Conservation (phyloP, 768 basidiomycete genomes). For the Macrolepiota albuminosa region DNA sequence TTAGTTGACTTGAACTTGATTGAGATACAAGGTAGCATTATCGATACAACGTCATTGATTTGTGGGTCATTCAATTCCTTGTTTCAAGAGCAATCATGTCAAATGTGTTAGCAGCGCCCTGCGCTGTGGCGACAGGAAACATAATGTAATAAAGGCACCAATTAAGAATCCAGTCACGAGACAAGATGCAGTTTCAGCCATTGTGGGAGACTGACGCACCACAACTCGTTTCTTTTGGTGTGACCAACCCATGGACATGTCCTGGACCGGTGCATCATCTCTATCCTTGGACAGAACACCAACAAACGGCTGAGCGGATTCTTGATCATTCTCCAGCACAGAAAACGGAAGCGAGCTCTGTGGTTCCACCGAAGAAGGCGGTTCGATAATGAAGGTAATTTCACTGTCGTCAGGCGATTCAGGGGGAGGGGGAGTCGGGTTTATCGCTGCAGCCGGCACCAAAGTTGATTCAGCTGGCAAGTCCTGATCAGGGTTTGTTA, state of each 20-base stretch:
- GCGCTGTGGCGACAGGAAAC: constrained; percentile 41
- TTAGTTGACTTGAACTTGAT: background rate
- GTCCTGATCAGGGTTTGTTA: background rate
- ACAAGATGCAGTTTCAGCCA: constrained; percentile 32
- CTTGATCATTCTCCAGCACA: background rate
- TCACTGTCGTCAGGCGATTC: background rate
- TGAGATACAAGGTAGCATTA: background rate
- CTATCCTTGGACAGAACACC: background rate
- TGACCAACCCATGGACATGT: constrained; percentile 6
- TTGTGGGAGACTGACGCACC: constrained; percentile 14
- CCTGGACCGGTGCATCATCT: constrained; percentile 8
- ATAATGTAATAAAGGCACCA: constrained; percentile 53
- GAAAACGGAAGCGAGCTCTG: background rate
- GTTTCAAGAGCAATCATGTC: constrained; percentile 12
- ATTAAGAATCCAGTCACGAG: constrained; percentile 53
- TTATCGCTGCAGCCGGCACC: background rate
- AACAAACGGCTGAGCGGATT: no score
- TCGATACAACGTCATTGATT: background rate
- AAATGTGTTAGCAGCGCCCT: constrained; percentile 35
- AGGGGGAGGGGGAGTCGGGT: background rate
- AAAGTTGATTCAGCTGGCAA: background rate
- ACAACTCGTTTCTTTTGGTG: constrained; percentile 8
- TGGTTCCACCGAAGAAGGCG: constrained; percentile 3
- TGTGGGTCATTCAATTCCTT: background rate
- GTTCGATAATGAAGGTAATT: constrained; percentile 1